Evolutionary conservation across 75 land plant genomes (phyloP).

Genomic region (Adiantum capillusveneris): DNA sequence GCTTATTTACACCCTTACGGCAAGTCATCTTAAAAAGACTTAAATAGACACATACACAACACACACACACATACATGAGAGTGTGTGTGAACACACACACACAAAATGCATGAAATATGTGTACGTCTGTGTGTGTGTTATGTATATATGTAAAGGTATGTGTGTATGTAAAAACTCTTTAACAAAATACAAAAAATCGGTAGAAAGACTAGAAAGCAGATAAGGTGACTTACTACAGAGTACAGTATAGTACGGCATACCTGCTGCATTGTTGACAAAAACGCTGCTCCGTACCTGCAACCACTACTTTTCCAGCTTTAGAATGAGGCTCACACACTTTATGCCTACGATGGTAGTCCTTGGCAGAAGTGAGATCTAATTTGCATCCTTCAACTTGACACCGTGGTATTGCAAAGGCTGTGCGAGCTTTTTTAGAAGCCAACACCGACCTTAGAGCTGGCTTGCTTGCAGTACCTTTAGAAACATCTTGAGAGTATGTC

Average conservation of each 20-base stretch:
- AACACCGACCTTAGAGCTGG: background rate
- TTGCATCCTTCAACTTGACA: conserved; percentile 70
- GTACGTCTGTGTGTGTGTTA: too few relatives aligned
- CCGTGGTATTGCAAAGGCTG: conserved; percentile 24
- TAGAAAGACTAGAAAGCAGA: too few relatives aligned
- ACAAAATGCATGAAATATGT: too few relatives aligned
- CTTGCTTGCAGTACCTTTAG: background rate
- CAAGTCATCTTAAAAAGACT: too few relatives aligned
- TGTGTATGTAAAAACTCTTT: too few relatives aligned
- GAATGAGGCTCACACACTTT: conserved; percentile 71
- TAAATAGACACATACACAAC: too few relatives aligned
- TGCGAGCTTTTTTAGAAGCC: background rate
- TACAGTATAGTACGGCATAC: conserved; percentile 13
- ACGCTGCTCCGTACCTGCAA: conserved; percentile 43
- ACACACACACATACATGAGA: too few relatives aligned
- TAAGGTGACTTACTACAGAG: too few relatives aligned
- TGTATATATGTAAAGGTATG: too few relatives aligned
- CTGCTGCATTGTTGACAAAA: conserved; percentile 84
- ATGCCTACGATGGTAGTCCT: conserved; percentile 62
- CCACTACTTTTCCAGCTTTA: conserved; percentile 46
- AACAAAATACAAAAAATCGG: too few relatives aligned
- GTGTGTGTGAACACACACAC: too few relatives aligned
- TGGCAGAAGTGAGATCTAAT: conserved; percentile 32
- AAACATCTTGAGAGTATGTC: conserved; percentile 46
- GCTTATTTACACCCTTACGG: too few relatives aligned